These are phyloP conservation scores for Gracilaria domingensis DNA, from an alignment of 23 red algal genomes.

Conservation along the genomic window DNA sequence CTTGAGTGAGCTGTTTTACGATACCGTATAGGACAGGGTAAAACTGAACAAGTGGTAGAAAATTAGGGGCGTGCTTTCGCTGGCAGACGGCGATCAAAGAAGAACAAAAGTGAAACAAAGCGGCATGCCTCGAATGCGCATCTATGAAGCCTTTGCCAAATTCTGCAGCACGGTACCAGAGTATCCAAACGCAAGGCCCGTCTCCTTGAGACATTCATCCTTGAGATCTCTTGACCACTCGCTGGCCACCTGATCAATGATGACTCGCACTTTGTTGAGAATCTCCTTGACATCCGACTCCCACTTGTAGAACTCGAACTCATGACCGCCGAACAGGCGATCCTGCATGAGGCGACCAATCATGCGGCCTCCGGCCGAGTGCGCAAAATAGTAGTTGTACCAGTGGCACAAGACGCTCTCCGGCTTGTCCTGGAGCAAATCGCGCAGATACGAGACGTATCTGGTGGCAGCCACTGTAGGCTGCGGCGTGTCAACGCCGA, in stretches of 20 bases:
- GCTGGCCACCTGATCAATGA: slow-evolving; percentile 88
- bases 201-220: slow-evolving; percentile 97
- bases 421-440: slow-evolving; percentile 67
- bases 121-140: not conserved
- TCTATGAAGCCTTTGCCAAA: slow-evolving; percentile 81
- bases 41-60: not conserved
- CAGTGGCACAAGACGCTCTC: slow-evolving; percentile 95
- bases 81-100: no score
- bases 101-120: not conserved
- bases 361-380: slow-evolving; percentile 96
- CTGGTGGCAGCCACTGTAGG: slow-evolving; percentile 66
- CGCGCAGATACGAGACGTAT: slow-evolving; percentile 84
- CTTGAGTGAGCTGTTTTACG: no score
- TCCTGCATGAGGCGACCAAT: slow-evolving; percentile 97
- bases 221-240: slow-evolving; percentile 94
- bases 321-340: slow-evolving; percentile 77
- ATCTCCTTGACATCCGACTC: slow-evolving; percentile 96
- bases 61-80: not conserved
- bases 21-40: no score
- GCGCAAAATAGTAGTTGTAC: slow-evolving; percentile 99
- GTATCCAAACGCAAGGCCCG: slow-evolving; percentile 90
- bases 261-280: slow-evolving; percentile 79
- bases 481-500: slow-evolving; percentile 66
- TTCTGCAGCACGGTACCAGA: slow-evolving; percentile 92
- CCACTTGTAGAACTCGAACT: slow-evolving; percentile 96